phyloP scores from a whole-genome alignment of 2,329 filamentous ascomycete genomes.

The Leptographium wingfieldii region DNA sequence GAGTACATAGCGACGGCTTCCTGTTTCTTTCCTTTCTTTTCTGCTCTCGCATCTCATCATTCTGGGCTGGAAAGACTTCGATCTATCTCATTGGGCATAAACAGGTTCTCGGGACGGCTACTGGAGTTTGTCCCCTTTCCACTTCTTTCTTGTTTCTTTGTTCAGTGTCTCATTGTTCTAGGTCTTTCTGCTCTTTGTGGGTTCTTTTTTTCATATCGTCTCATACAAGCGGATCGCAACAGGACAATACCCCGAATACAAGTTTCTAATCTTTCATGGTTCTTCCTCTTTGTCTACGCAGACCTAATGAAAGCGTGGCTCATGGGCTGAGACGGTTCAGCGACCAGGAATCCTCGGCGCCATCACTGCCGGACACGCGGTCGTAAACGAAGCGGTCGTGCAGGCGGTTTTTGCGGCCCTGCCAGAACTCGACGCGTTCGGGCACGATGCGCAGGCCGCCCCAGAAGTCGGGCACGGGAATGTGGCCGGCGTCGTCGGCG shows the following conservation, averaged over 20 bases:
- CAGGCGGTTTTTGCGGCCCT: conserved; percentile 76
- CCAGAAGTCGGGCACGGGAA: conserved; percentile 91
- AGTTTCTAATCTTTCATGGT: background rate
- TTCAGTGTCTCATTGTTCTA: background rate
- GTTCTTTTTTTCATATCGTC: background rate
- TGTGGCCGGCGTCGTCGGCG: conserved; percentile 60
- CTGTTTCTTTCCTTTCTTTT: background rate
- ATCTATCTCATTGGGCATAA: background rate
- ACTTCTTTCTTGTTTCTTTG: background rate
- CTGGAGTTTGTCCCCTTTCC: background rate
- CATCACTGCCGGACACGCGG: conserved; percentile 30
- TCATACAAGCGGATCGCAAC: background rate
- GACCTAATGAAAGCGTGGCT: background rate
- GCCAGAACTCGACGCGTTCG: conserved; percentile 88
- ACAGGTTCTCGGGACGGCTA: background rate
- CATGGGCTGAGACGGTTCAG: conserved; percentile 64
- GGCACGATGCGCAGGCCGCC: conserved; percentile 79
- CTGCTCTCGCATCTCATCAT: background rate
- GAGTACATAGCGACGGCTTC: background rate
- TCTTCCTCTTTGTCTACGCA: background rate
- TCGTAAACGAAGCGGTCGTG: conserved; percentile 90
- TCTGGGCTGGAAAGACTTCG: background rate
- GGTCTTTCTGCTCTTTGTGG: background rate
- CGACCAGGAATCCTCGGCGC: conserved; percentile 35
- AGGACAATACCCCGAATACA: background rate